Conservation (phyloP, 345 rosid genomes). For the Hypericum androsaemum region DNA sequence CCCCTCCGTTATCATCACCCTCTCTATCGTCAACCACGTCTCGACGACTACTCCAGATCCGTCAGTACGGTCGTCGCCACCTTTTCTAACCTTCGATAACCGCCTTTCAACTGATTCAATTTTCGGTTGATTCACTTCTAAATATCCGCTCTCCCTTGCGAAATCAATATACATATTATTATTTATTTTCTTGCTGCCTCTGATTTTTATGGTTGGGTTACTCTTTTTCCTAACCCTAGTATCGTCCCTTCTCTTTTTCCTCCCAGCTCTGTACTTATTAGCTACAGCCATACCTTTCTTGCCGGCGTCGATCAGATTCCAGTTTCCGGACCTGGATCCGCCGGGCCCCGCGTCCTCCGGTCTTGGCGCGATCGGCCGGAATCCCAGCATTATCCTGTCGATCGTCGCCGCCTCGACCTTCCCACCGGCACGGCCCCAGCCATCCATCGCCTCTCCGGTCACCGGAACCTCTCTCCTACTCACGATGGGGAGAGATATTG, state of each 20-base stretch:
- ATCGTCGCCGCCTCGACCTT: slow-evolving; percentile 15
- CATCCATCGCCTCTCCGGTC: too few species aligned
- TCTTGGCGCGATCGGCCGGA: slow-evolving; percentile 88
- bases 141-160: too few species aligned
- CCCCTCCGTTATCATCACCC: too few species aligned
- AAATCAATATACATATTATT: too few species aligned
- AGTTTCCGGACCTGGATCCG: slow-evolving; percentile 1
- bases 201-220: too few species aligned
- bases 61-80: not conserved
- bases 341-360: slow-evolving; percentile 21
- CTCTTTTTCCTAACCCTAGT: slow-evolving; percentile 32
- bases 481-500: not conserved
- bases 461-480: slow-evolving; percentile 12
- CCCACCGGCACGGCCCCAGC: slow-evolving; percentile 14
- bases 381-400: slow-evolving; percentile 56
- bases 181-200: too few species aligned
- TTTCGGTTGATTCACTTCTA: too few species aligned
- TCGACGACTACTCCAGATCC: too few species aligned
- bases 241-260: slow-evolving; percentile 61
- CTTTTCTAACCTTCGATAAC: too few species aligned
- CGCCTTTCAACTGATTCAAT: too few species aligned
- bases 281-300: slow-evolving; percentile 9
- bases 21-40: too few species aligned
- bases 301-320: not conserved
- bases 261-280: slow-evolving; percentile 18